These are phyloP conservation scores for Punica granatum DNA, from an alignment of 345 rosid genomes.

Conservation along the genomic window DNA sequence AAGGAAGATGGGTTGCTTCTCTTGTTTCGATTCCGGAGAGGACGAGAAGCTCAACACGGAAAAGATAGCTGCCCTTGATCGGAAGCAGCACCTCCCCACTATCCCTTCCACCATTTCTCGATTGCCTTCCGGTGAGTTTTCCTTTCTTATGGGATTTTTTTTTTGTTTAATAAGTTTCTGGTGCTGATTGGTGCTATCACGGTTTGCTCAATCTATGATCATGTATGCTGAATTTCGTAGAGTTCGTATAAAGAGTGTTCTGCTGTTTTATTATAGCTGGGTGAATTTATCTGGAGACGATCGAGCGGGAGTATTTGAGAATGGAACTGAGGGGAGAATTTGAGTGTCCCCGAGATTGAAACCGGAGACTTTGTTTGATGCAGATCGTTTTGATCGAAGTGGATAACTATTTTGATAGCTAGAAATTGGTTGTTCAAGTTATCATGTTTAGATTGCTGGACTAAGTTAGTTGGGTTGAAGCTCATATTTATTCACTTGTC, in stretches of 20 bases:
- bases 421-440: neutral
- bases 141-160: neutral
- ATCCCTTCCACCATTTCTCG: slow-evolving; percentile 51
- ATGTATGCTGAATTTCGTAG: neutral
- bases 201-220: neutral
- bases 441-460: neutral
- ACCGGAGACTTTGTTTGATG: neutral
- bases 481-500: neutral
- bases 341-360: neutral
- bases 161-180: slow-evolving; percentile 1
- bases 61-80: slow-evolving; percentile 29
- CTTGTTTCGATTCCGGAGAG: slow-evolving; percentile 79
- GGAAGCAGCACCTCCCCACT: slow-evolving; percentile 38
- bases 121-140: slow-evolving; percentile 55
- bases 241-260: neutral
- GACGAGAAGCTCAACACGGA: slow-evolving; percentile 60
- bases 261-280: neutral
- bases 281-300: neutral
- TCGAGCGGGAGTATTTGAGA: neutral
- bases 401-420: neutral
- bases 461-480: slow-evolving; percentile 1
- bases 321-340: neutral
- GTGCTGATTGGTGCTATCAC: slow-evolving; percentile 28
- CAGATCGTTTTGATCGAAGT: neutral
- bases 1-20: slow-evolving; percentile 74